phyloP scores from a whole-genome alignment of 768 basidiomycete species.

The Ramaria sp. region DNA sequence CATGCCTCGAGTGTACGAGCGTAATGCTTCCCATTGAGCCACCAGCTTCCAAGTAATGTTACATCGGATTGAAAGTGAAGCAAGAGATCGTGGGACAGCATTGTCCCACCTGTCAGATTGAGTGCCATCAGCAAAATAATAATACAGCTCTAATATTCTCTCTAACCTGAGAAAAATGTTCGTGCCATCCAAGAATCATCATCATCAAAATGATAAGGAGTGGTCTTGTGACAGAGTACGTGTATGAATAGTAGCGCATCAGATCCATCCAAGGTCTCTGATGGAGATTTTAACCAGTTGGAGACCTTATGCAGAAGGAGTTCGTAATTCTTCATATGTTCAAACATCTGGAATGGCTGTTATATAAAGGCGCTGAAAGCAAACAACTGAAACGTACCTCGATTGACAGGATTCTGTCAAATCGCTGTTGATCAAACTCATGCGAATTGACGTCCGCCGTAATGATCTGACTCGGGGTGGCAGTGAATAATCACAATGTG shows the following conservation, averaged over 20 bases:
- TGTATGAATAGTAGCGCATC: conserved; percentile 56
- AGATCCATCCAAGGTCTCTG: conserved; percentile 15
- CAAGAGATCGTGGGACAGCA: conserved; percentile 57
- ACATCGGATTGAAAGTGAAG: conserved; percentile 58
- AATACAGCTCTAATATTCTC: background rate
- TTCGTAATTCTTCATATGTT: conserved; percentile 71
- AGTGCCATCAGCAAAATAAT: background rate
- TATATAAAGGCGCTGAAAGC: background rate
- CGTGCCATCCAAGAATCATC: conserved; percentile 68
- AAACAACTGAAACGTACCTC: conserved; percentile 30
- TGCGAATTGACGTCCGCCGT: conserved; percentile 59
- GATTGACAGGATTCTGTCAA: conserved; percentile 61
- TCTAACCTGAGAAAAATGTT: conserved; percentile 53
- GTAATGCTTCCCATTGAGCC: conserved; percentile 53
- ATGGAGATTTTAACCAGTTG: conserved; percentile 45
- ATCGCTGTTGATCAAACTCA: conserved; percentile 46
- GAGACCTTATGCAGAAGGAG: conserved; percentile 48
- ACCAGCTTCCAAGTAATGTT: conserved; percentile 48
- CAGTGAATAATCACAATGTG: background rate
- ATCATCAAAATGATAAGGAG: conserved; percentile 60
- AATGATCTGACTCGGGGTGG: conserved; percentile 32
- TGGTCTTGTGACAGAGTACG: conserved; percentile 55
- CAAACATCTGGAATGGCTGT: conserved; percentile 44
- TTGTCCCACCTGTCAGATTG: conserved; percentile 44
- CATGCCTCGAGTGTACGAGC: conserved; percentile 55